Evolutionary conservation across 1,284 basidiomycete species (phyloP).

Genomic region (Singerocomus inundabilis): DNA sequence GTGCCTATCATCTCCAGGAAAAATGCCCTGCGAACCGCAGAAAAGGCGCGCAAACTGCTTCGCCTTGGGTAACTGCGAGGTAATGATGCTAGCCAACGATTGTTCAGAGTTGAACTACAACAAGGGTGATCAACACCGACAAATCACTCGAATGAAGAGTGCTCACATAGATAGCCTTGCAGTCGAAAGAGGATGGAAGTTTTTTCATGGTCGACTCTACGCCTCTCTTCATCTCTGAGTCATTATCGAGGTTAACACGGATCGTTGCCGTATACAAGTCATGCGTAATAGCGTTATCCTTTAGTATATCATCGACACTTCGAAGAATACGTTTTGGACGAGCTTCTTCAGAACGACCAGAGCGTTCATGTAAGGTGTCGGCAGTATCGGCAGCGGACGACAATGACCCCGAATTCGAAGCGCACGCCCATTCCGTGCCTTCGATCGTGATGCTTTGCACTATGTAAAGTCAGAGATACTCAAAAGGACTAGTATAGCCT

Average conservation of each 20-base stretch:
- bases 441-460: slow-evolving; percentile 18
- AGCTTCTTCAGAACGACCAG: not conserved
- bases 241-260: slow-evolving; percentile 1
- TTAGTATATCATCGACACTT: not conserved
- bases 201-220: slow-evolving; percentile 16
- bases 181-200: slow-evolving; percentile 13
- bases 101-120: slow-evolving; percentile 19
- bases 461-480: slow-evolving; percentile 5
- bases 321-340: not conserved
- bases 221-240: slow-evolving; percentile 11
- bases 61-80: not conserved
- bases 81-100: not conserved
- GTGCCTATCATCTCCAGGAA: slow-evolving; percentile 5
- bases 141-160: not conserved
- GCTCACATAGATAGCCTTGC: slow-evolving; percentile 18
- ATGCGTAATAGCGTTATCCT: slow-evolving; percentile 6
- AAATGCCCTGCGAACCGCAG: slow-evolving; percentile 11
- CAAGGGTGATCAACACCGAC: not conserved
- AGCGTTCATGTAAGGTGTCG: slow-evolving; percentile 2
- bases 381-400: not conserved
- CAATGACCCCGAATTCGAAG: not conserved
- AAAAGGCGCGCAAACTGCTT: slow-evolving; percentile 4
- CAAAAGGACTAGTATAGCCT: not conserved
- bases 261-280: slow-evolving; percentile 18
- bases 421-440: slow-evolving; percentile 9